A percentile compares a stretch with the other conserved stretches of the same genome.
These are phyloP conservation scores for Calonectria naviculata DNA, from an alignment of 2,329 filamentous ascomycete genomes.

Conservation along the genomic window DNA sequence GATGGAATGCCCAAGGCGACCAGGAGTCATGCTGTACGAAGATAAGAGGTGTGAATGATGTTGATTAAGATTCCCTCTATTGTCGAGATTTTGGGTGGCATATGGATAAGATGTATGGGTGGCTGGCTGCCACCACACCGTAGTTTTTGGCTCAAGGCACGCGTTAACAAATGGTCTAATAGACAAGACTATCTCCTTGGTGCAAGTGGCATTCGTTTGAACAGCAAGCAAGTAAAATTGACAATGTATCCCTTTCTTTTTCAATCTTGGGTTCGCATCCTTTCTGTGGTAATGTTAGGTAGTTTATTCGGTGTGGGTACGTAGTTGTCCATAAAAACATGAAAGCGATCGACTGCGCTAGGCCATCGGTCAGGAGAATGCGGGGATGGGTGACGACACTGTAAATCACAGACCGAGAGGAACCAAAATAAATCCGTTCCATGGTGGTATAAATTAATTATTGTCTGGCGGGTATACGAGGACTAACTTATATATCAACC, in stretches of 20 bases:
- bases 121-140: conserved; percentile 34
- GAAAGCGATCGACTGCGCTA: background rate
- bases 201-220: conserved; percentile 31
- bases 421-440: background rate
- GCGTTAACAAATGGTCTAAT: conserved; percentile 41
- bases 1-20: conserved; percentile 25
- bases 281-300: background rate
- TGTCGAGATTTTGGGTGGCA: conserved; percentile 36
- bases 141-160: conserved; percentile 37
- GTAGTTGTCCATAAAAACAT: background rate
- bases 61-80: conserved; percentile 44
- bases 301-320: conserved; percentile 4
- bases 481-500: background rate
- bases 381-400: background rate
- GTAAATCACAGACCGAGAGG: background rate
- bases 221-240: conserved; percentile 45
- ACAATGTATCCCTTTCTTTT: conserved; percentile 44
- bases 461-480: conserved; percentile 7
- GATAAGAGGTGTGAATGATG: conserved; percentile 33
- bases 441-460: conserved; percentile 7
- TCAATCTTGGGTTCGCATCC: background rate
- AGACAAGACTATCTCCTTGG: conserved; percentile 44
- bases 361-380: background rate
- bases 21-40: conserved; percentile 31
- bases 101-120: conserved; percentile 34